Evolutionary conservation across 768 basidiomycete species (phyloP).

Genomic region (Boletus reticulatus): DNA sequence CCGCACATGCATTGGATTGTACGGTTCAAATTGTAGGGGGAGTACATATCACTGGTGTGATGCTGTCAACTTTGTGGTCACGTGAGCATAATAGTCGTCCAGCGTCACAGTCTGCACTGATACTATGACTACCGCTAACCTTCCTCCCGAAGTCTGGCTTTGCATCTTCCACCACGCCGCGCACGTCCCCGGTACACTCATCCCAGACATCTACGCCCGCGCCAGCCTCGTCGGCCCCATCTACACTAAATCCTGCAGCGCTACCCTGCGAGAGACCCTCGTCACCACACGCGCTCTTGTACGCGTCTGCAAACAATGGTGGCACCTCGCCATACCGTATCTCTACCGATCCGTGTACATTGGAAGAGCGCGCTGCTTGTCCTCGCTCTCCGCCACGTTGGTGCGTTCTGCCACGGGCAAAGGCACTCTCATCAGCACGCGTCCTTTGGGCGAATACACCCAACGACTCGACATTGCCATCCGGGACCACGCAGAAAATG

Average conservation of each 20-base stretch:
- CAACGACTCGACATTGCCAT: conserved; percentile 26
- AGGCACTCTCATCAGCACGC: conserved; percentile 6
- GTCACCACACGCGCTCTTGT: conserved; percentile 28
- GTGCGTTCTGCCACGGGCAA: conserved; percentile 7
- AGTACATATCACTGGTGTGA: neutral
- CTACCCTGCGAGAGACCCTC: conserved; percentile 16
- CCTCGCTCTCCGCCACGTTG: conserved; percentile 17
- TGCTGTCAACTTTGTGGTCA: too few species aligned
- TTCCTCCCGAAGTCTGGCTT: conserved; percentile 20
- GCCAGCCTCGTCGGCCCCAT: conserved; percentile 8
- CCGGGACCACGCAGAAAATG: conserved; percentile 9
- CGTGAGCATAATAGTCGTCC: too few species aligned
- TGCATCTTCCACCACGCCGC: conserved; percentile 22
- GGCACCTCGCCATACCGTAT: conserved; percentile 20
- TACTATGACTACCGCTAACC: neutral
- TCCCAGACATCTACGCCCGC: conserved; percentile 24
- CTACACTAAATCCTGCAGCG: conserved; percentile 1
- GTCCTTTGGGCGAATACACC: conserved; percentile 22
- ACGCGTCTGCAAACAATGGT: conserved; percentile 30
- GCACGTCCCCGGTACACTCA: conserved; percentile 15
- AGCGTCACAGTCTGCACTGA: too few species aligned
- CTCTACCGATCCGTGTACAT: conserved; percentile 27
- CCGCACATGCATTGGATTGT: neutral
- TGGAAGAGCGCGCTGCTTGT: conserved; percentile 13
- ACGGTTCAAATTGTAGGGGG: neutral